Base-by-base conservation (phyloP, 805 yeast genomes). In the Ogataea naganishii region DNA sequence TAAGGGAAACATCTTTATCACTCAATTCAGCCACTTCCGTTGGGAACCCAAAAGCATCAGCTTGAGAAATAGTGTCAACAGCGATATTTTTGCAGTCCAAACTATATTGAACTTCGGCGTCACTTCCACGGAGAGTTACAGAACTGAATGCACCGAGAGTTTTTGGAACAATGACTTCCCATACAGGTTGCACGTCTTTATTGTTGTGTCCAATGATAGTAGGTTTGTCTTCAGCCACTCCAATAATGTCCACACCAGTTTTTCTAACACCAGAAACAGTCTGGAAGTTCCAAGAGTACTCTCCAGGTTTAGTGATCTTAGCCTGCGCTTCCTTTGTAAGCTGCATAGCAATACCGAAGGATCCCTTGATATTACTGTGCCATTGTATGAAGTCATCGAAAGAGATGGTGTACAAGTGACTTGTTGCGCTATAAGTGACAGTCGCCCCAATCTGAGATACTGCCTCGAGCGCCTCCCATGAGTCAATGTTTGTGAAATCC, bases 401-500 rank as follows among this genome's bases (percentile, higher is more conserved):
- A 11, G 24, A 5, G 14, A 20, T 21, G 14, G 14, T 15, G 14
- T 16, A 18, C 5, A 16, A 14, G 12, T 14, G 24, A 11, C 20
- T 20, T 6, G 18, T 16, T 9, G 30, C 18, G 17, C 22, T 16
- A 15, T 7, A 27, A 7, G 18, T 13, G 17, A 7, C 14, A 14
- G 10, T 14, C 21, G 30, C 24, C 21, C 20, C 30, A 4, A 15
- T 5, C 16, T 8, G 6, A 4, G 18, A n/a, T 14, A 4, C 7
- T 12, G 18, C 9, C 5, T 14, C 14, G 8, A 27, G 17, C 7
- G 11, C 5, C 4, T 4, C 17, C 12, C 14, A 10, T 16, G 19
- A 16, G 4, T 6, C n/a, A 27, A 27, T 25, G 18, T 27, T 20
- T 12, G 25, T 21, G 14, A 27, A 27, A 6, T 27, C 30, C 5